Conservation (phyloP, 2,329 filamentous ascomycete genomes). For the Sarocladium oryzae region DNA sequence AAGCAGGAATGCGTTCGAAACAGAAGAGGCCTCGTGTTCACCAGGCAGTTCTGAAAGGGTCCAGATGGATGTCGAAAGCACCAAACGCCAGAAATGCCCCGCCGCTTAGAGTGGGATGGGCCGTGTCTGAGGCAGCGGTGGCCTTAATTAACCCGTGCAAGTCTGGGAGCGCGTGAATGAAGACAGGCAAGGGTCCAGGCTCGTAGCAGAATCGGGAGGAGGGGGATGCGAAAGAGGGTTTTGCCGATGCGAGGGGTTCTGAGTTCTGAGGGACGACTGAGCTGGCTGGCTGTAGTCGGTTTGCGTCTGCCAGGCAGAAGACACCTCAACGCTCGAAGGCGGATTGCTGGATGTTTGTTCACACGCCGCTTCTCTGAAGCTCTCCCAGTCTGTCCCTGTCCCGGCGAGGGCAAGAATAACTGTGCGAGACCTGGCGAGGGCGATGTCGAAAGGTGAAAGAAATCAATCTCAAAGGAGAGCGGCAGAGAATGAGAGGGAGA, state of each 20-base stretch:
- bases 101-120: background rate
- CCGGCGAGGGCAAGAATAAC: too few species aligned
- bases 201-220: background rate
- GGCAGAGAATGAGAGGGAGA: too few species aligned
- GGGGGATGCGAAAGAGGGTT: background rate
- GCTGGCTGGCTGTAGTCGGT: background rate
- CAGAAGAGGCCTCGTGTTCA: constrained; percentile 8
- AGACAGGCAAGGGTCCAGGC: constrained; percentile 6
- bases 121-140: background rate
- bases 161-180: background rate
- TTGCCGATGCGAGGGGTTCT: constrained; percentile 3
- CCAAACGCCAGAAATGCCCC: background rate
- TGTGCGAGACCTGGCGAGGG: too few species aligned
- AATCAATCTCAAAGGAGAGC: too few species aligned
- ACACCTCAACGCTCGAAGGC: too few species aligned
- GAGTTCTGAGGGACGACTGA: background rate
- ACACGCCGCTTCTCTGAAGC: too few species aligned
- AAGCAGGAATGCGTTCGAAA: constrained; percentile 8
- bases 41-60: background rate
- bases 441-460: too few species aligned
- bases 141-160: too few species aligned
- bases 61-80: too few species aligned
- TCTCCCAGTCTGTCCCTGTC: too few species aligned
- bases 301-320: too few species aligned
- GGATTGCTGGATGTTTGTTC: too few species aligned